phyloP scores from a whole-genome alignment of 2,329 filamentous ascomycete genomes.

The Botryosphaeria dothidea region DNA sequence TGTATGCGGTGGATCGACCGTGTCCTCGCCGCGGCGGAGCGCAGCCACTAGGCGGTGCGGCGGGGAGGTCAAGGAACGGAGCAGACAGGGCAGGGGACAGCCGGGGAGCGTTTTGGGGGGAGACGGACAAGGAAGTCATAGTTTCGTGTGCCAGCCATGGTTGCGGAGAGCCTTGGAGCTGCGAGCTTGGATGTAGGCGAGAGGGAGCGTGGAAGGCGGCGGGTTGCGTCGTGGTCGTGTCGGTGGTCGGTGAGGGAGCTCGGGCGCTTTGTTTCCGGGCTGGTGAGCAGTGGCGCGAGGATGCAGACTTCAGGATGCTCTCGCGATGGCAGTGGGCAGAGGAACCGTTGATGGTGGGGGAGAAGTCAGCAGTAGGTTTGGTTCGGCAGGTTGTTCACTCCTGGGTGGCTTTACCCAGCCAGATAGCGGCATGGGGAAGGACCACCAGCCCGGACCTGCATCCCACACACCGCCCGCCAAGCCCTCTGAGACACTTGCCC shows the following conservation, averaged over 20 bases:
- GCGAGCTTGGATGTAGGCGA: constrained; percentile 17
- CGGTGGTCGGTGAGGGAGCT: constrained; percentile 16
- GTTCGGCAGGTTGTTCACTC: constrained; percentile 15
- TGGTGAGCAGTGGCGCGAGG: background rate
- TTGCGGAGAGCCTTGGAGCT: constrained; percentile 22
- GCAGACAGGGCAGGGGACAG: constrained; percentile 20
- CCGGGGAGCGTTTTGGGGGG: constrained; percentile 18
- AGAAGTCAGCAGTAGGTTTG: background rate
- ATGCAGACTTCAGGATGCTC: background rate
- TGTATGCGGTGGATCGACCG: constrained; percentile 15
- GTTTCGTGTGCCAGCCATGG: constrained; percentile 96
- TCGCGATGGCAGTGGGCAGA: background rate
- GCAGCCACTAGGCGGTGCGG: constrained; percentile 18
- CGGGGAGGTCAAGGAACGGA: constrained; percentile 1
- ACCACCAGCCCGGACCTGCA: constrained; percentile 14
- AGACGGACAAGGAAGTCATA: constrained; percentile 93
- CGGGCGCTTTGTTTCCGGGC: constrained; percentile 2
- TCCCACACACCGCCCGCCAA: constrained; percentile 16
- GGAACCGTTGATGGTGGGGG: background rate
- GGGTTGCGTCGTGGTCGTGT: constrained; percentile 24
- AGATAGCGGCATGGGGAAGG: constrained; percentile 18
- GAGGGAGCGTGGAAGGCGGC: constrained; percentile 22
- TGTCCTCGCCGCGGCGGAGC: constrained; percentile 7
- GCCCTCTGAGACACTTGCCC: constrained; percentile 7
- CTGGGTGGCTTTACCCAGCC: constrained; percentile 18